Base-by-base conservation (phyloP, 2,329 filamentous ascomycete species). In the Clonostachys rosea region DNA sequence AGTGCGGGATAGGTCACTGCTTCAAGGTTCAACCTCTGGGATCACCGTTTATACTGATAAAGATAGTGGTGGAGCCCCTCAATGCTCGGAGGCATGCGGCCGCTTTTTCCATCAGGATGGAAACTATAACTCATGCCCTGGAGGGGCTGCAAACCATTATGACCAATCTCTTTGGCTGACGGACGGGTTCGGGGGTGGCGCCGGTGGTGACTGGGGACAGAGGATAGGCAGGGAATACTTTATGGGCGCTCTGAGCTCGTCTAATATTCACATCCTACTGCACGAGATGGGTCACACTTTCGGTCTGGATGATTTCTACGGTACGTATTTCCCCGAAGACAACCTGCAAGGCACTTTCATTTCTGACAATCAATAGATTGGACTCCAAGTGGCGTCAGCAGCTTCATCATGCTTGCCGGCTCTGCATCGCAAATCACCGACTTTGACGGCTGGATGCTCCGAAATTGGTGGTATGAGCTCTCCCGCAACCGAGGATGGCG, bases 91-190 rank as follows among this genome's bases (percentile, higher is more conserved):
- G 12, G 43, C 43, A 18, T 45, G 43, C 35, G 43, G 43, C 3
- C 33, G 43, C 6, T 45, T 45, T 30, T 46, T 42, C 45, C 36
- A 46, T 35, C 43, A 45, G 34, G 43, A 45, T 39, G 43, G 43
- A 7, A 24, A 45, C 43, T 45, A 45, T 24, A 30, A 35, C 43
- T n/a, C 36, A n/a, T 45, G 43, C 43, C 35, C 43, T 7, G 43
- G 43, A 7, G 43, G 43, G n/a, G 43, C 33, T 20, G 61, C 52
- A 30, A 55, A 61, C n/a, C 70, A 72, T 56, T 75, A 74, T 50
- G 68, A 74, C 52, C 59, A 70, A 53, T 69, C 65, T 6, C 64
- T 75, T 42, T 75, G 72, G 72, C 61, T 75, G n/a, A 74, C 71
- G 0, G 67, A 69, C 24, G 70, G 69, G 7, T 62, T 75, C 50